phyloP scores from a whole-genome alignment of 768 basidiomycete genomes.

The Lyophyllum semitale region DNA sequence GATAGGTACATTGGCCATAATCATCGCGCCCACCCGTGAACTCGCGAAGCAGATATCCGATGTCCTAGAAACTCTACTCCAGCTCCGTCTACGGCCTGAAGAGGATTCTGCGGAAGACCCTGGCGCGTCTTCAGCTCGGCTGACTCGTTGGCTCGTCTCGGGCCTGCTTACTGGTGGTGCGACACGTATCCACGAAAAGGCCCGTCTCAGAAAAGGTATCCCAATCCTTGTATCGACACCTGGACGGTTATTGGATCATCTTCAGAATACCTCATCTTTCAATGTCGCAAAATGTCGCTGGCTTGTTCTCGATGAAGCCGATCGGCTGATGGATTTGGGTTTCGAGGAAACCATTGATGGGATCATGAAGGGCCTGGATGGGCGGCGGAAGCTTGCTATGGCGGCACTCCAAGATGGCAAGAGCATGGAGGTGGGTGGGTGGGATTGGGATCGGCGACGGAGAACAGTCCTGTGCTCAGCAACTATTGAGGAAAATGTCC shows the following conservation, averaged over 20 bases:
- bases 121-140: constrained; percentile 40
- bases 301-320: constrained; percentile 97
- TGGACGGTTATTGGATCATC: constrained; percentile 91
- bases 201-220: constrained; percentile 88
- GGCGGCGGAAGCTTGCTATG: constrained; percentile 71
- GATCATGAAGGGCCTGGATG: constrained; percentile 86
- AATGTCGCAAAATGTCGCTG: constrained; percentile 92
- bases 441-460: constrained; percentile 80
- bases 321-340: constrained; percentile 95
- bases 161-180: constrained; percentile 94
- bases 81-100: constrained; percentile 67
- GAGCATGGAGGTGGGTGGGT: constrained; percentile 74
- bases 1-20: constrained; percentile 91
- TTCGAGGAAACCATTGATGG: constrained; percentile 95
- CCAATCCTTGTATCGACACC: constrained; percentile 97
- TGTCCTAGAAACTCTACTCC: constrained; percentile 82
- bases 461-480: constrained; percentile 95
- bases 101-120: constrained; percentile 53
- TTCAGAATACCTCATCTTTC: constrained; percentile 93
- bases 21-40: constrained; percentile 94
- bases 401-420: constrained; percentile 69
- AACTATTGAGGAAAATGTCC: constrained; percentile 93
- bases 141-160: constrained; percentile 93
- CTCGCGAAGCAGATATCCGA: constrained; percentile 96
- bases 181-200: constrained; percentile 93